Evolutionary conservation across 495 filamentous ascomycete species (phyloP), one percentile per base, ranked within the genome.

Genomic region (Aspergillus coremiiformis): DNA sequence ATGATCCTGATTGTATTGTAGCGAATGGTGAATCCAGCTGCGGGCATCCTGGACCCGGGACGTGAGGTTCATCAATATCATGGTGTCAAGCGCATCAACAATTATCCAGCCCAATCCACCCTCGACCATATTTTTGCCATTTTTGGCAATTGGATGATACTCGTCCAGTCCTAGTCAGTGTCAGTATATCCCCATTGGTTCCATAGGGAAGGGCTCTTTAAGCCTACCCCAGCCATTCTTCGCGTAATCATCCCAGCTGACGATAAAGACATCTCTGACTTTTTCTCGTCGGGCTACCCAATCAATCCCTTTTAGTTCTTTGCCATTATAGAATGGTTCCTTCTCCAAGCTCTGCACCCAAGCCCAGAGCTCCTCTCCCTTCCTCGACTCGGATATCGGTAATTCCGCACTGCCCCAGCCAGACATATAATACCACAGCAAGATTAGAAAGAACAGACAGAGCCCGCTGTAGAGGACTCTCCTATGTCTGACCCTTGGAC

Each of bases 11-110:
- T 96, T 82, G 66, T 94, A 97, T 14, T 80, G 81, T 49, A 97
- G 71, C 1, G 80, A 81, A 10, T 80, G 84, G n/a, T 87, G 75
- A 43, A 99, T 84, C 93, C 93, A 99, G 58, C 95, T 79, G 27
- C 90, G 80, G 35, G 93, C 91, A 62, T 93, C 85, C 22, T 81
- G 77, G 23, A 99, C 80, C 51, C 90, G 81, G 19, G 81, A 88
- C 10, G 93, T 96, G 41, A 95, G 74, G 61, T 99, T 99, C 93
- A 99, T 99, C 48, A 99, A 71, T 74, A 99, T 97, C 77, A 97
- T 72, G 14, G 93, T 97, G 66, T 99, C 93, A 41, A 99, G 72
- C 41, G 90, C 82, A 70, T 99, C 94, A 26, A 99, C 85, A 45
- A 99, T 96, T 53, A 96, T 96, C 94, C 94, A 99, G 6, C 93